Evolutionary conservation across 2,329 filamentous ascomycete genomes (phyloP).

Genomic region (Didymella sp.): DNA sequence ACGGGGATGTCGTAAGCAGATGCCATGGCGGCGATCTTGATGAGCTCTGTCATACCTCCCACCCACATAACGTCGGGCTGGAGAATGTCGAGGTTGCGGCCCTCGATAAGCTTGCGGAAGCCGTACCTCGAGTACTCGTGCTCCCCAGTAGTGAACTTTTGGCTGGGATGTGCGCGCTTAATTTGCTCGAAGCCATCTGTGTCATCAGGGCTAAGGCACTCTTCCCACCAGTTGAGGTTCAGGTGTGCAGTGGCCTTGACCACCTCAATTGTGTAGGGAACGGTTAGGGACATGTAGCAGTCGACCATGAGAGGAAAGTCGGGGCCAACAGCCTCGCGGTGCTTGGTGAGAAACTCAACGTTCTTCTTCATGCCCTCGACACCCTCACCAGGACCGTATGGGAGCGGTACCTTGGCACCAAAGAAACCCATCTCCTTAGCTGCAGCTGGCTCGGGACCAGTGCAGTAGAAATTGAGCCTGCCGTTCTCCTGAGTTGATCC

Average conservation of each 20-base stretch:
- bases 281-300: conserved; percentile 96
- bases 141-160: conserved; percentile 95
- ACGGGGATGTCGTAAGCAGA: conserved; percentile 94
- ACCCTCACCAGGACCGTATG: conserved; percentile 88
- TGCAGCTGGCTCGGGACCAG: conserved; percentile 80
- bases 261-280: conserved; percentile 89
- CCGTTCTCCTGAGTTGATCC: conserved; percentile 75
- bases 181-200: conserved; percentile 88
- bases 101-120: conserved; percentile 92
- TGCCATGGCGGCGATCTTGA: conserved; percentile 87
- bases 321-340: conserved; percentile 82
- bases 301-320: conserved; percentile 95
- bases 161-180: conserved; percentile 85
- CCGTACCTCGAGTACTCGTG: conserved; percentile 95
- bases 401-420: conserved; percentile 87
- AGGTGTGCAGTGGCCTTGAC: conserved; percentile 83
- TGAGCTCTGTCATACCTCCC: conserved; percentile 87
- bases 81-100: conserved; percentile 89
- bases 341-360: conserved; percentile 83
- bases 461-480: conserved; percentile 91
- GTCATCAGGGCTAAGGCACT: conserved; percentile 90
- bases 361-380: conserved; percentile 84
- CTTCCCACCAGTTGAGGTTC: conserved; percentile 97
- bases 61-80: conserved; percentile 99
- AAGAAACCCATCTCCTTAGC: conserved; percentile 88